Base-by-base conservation (phyloP, 2,329 filamentous ascomycete genomes). In the Ceratocystiopsis brevicomis region DNA sequence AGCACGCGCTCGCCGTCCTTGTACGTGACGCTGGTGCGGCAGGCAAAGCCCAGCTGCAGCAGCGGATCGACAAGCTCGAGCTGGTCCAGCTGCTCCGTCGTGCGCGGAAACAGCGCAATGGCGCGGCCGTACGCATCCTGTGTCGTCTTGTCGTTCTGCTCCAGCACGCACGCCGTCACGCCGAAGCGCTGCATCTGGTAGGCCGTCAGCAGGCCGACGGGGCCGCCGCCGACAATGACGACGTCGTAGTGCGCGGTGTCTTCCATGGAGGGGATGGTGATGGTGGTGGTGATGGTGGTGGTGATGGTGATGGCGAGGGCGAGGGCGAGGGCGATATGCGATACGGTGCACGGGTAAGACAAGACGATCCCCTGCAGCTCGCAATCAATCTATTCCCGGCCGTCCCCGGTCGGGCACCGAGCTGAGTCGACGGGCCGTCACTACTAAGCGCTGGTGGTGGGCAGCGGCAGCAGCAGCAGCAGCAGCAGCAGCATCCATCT, bases 41-140 rank as follows among this genome's bases (percentile, higher is more conserved):
- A 68, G 1, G 66, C 65, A 50, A 72, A 71, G 47, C 67, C 68
- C 42, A 65, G 57, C 53, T 71, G 68, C 4, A 66, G 59, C 35
- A 73, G 59, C 9, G 61, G 56, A 21, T 71, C 66, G 2, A 62
- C 61, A 9, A 72, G 58, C 19, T 59, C 63, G 2, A 72, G 58
- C 46, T 70, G 66, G 43, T 69, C 66, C 1, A 73, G 61, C 53
- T 70, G 63, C 53, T 73, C 68, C 37, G 57, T 59, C 6, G 63
- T 66, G 1, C 69, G 59, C 1, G 68, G 66, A 45, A 65, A 73
- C 3, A 73, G 61, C 0, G 69, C 69, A 46, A 70, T 68, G 13
- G 69, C 69, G 9, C 68, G 62, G 15, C 68, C 69, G 53, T 67
- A 70, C n/a, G 61, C 53, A 45, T 68, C 65, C 51, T 70, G 67